Evolutionary conservation across 2,329 filamentous ascomycete species (phyloP), one percentile per base, ranked within the genome.

Genomic region (Beauveria sp.): DNA sequence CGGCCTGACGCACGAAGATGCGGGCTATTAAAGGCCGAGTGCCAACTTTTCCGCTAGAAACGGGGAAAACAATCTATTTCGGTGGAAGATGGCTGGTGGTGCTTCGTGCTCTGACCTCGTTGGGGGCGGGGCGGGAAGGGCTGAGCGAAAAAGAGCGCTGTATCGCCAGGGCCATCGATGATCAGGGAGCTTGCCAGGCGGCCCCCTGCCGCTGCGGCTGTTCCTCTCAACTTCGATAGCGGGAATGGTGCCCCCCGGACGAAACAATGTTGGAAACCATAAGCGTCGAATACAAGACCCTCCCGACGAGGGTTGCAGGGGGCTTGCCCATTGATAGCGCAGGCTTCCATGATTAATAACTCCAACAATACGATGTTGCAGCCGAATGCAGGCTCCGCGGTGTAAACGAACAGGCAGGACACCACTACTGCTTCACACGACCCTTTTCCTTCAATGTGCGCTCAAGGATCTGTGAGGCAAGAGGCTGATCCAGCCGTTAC

Each of bases 111-210:
- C 53, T 56, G 46, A 58, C 46, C 46, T 52, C 34, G 18, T 52
- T 34, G 53, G n/a, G 34, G 58, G 58, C 56, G 56, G 58, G 58
- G 47, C 20, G 14, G 55, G 12, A 16, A 50, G 42, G 55, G 55
- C 46, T 58, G 55, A 46, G 55, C 14, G 30, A 47, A 28, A 7
- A 7, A 40, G 20, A 50, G 9, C 12, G 34, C 26, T 58, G 30
- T 18, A 50, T 58, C 28, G 34, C 28, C 55, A 40, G 55, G 42
- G 43, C 45, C 45, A 49, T 24, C 12, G 22, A 24, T 43, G 30
- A 22, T 20, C 20, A 26, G 8, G 26, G 30, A 46, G 20, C 20
- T 51, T 20, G 49, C 28, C 28, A 38, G 34, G 34, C 34, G 14
- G 34, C 20, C 22, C n/a, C 43, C 54, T 47, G 54, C 12, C 26